Evolutionary conservation across 306 rosid species (phyloP), one percentile per base, ranked within the genome.

Genomic region (Vicia sativa): DNA sequence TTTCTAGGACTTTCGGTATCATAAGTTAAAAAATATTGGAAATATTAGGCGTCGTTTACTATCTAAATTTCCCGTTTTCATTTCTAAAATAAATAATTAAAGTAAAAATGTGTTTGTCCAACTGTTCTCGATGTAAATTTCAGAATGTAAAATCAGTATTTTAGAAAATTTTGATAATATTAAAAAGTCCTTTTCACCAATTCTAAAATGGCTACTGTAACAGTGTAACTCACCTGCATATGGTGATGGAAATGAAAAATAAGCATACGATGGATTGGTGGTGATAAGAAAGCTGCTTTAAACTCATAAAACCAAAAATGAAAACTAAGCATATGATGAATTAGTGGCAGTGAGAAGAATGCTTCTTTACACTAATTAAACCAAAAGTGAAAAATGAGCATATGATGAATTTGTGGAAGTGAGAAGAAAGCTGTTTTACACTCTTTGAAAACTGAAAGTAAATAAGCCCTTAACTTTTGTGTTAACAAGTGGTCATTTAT

Each of bases 1-100:
- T 64, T 12, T 60, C 35, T 48, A 38, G 31, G 44, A 13, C 57
- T 64, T 68, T 58, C 54, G 52, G 65, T 45, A 73, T 52, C 34
- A 34, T 71, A 37, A 23, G 38, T 45, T 23, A 38, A 39, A 52
- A 52, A 16, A 55, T 62, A 77, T 3, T 39, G 48, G 67, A 50
- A 60, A 35, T 10, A 52, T 52, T 21, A 21, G 34, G 9, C 14
- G 12, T 0, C 1, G 16, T 0, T 21, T 53, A 53, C 13, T 55
- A 21, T 55, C 61, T 26, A 35, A 12, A 12, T 55, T 55, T 25
- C 9, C 6, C 12, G 6, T 4, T 52, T 52, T 52, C 31, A 5
- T 52, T 52, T 52, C 31, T 52, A 52, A 52, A 21, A 52, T 52
- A 21, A 52, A 53, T 21, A 21, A 25, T 53, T 15, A 21, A 6